phyloP scores from a whole-genome alignment of 257 asterid genomes.

The Euphrasia confusa region DNA sequence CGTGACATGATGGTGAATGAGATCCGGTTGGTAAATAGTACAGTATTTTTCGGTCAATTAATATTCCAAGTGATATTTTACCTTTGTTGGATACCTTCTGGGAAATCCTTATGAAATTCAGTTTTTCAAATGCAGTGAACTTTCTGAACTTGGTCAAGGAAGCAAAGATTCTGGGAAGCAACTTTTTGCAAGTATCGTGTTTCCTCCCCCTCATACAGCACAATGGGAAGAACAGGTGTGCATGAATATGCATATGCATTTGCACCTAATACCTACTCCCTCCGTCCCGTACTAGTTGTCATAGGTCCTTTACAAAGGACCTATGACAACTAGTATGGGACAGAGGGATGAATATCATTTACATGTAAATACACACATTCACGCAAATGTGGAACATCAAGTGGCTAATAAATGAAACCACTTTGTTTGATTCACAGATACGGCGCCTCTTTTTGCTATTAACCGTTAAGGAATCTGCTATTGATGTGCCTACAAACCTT shows the following conservation, averaged over 20 bases:
- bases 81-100: conserved; percentile 11
- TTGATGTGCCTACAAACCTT: conserved; percentile 78
- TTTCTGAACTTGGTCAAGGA: conserved; percentile 60
- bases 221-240: conserved; percentile 87
- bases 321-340: too few species aligned
- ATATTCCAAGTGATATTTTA: background rate
- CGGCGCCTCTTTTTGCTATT: conserved; percentile 75
- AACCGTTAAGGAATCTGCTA: conserved; percentile 75
- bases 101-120: conserved; percentile 20
- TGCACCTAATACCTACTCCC: conserved; percentile 11
- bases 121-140: conserved; percentile 44
- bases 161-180: conserved; percentile 75
- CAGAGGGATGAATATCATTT: background rate
- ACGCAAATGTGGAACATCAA: conserved; percentile 11
- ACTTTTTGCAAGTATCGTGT: conserved; percentile 58
- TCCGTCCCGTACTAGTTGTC: too few species aligned
- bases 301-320: too few species aligned
- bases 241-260: conserved; percentile 14
- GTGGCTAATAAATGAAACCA: conserved; percentile 9
- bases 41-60: conserved; percentile 12
- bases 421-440: conserved; percentile 39
- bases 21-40: conserved; percentile 50
- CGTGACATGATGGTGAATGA: conserved; percentile 83
- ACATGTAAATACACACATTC: conserved; percentile 1
- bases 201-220: conserved; percentile 67